phyloP scores from a whole-genome alignment of 164 flowering plant genomes.

The Chimonanthus praecox region DNA sequence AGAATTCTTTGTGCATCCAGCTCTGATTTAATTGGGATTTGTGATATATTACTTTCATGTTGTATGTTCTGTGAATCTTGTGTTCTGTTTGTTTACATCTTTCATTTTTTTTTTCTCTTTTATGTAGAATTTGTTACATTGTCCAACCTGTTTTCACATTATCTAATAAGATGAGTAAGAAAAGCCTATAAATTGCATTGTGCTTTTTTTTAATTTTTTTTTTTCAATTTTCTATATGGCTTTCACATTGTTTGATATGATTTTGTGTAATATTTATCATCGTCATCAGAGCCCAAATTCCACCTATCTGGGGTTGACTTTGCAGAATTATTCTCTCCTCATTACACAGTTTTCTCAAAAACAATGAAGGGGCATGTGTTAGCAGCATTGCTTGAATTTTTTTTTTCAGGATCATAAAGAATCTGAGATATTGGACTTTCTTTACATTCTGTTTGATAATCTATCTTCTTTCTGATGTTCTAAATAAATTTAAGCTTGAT shows the following conservation, averaged over 20 bases:
- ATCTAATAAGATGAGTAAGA: not conserved
- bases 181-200: not conserved
- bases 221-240: too few relatives aligned
- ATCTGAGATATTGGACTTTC: not conserved
- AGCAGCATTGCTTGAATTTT: too few relatives aligned
- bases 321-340: not conserved
- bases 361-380: not conserved
- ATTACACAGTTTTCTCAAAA: not conserved
- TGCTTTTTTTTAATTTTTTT: too few relatives aligned
- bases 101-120: not conserved
- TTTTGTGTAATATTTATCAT: too few relatives aligned
- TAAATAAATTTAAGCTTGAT: not conserved
- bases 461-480: constrained; percentile 1
- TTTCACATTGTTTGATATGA: too few relatives aligned
- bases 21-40: not conserved
- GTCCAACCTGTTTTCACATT: not conserved
- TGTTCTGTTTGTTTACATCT: not conserved
- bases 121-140: not conserved
- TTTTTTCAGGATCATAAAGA: not conserved
- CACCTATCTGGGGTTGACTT: not conserved
- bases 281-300: too few relatives aligned
- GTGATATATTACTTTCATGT: not conserved
- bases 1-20: not conserved
- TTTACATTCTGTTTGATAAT: not conserved
- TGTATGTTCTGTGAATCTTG: not conserved